These are phyloP conservation scores for Aspergillus sclerotioniger DNA, from an alignment of 495 filamentous ascomycete genomes.

Conservation along the genomic window DNA sequence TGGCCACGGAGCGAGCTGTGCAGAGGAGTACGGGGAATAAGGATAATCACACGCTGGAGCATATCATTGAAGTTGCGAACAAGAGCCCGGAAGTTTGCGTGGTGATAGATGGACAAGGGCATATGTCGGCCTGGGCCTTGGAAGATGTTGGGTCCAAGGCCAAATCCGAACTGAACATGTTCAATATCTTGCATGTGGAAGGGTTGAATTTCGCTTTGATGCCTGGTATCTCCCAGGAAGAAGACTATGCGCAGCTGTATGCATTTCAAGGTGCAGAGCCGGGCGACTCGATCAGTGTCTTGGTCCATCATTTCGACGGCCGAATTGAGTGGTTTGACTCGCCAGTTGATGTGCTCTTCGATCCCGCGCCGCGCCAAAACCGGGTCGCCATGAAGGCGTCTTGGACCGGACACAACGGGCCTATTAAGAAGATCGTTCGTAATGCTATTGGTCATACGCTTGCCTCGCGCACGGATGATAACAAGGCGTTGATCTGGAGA, in stretches of 20 bases:
- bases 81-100: constrained; percentile 84
- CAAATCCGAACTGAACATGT: constrained; percentile 66
- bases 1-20: constrained; percentile 73
- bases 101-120: constrained; percentile 76
- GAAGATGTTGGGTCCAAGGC: constrained; percentile 82
- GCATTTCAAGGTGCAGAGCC: constrained; percentile 63
- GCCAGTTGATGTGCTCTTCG: constrained; percentile 76
- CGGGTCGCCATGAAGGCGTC: constrained; percentile 58
- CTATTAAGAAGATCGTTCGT: constrained; percentile 80
- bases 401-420: constrained; percentile 82
- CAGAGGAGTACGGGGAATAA: constrained; percentile 57
- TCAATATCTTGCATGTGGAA: constrained; percentile 84
- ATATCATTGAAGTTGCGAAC: constrained; percentile 83
- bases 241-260: constrained; percentile 68
- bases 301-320: constrained; percentile 86
- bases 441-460: constrained; percentile 77
- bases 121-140: constrained; percentile 92
- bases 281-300: constrained; percentile 64
- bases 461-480: constrained; percentile 74
- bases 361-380: constrained; percentile 64
- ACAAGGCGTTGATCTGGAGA: constrained; percentile 81
- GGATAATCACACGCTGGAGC: constrained; percentile 70
- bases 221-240: constrained; percentile 35
- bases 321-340: constrained; percentile 77
- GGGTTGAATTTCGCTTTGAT: constrained; percentile 66